These are phyloP conservation scores for Paramecium biaurelia DNA, from an alignment of 73 alveolate genomes.

Conservation along the genomic window DNA sequence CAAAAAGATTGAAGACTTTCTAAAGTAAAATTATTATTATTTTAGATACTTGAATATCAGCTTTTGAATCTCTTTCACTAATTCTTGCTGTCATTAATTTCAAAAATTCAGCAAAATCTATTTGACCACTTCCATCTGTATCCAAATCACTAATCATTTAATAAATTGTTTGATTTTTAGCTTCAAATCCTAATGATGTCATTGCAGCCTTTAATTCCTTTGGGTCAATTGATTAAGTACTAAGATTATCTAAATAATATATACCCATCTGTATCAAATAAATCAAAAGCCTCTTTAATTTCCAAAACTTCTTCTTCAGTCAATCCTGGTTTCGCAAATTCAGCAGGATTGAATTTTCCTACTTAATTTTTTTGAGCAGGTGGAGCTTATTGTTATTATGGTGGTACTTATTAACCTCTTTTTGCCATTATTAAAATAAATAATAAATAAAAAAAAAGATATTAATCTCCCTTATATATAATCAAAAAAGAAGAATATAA, in stretches of 20 bases:
- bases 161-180: slow-evolving; percentile 89
- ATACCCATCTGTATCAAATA: slow-evolving; percentile 77
- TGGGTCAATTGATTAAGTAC: slow-evolving; percentile 84
- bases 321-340: slow-evolving; percentile 77
- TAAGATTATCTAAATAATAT: neutral
- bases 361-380: neutral
- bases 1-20: slow-evolving; percentile 81
- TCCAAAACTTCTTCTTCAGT: slow-evolving; percentile 93
- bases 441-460: neutral
- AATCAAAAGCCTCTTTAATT: slow-evolving; percentile 93
- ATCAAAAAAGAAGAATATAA: neutral
- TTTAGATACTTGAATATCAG: slow-evolving; percentile 69
- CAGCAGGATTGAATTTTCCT: neutral
- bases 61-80: slow-evolving; percentile 84
- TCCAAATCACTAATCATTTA: slow-evolving; percentile 90
- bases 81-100: slow-evolving; percentile 85
- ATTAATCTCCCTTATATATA: neutral
- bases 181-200: slow-evolving; percentile 87
- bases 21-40: neutral
- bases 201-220: slow-evolving; percentile 92
- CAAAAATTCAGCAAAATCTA: slow-evolving; percentile 88
- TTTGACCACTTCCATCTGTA: slow-evolving; percentile 79
- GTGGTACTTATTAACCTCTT: neutral
- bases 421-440: neutral
- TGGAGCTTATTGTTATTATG: neutral